These are phyloP conservation scores for Trichoderma sp. DNA, from an alignment of 2,329 filamentous ascomycete species.

Conservation along the genomic window DNA sequence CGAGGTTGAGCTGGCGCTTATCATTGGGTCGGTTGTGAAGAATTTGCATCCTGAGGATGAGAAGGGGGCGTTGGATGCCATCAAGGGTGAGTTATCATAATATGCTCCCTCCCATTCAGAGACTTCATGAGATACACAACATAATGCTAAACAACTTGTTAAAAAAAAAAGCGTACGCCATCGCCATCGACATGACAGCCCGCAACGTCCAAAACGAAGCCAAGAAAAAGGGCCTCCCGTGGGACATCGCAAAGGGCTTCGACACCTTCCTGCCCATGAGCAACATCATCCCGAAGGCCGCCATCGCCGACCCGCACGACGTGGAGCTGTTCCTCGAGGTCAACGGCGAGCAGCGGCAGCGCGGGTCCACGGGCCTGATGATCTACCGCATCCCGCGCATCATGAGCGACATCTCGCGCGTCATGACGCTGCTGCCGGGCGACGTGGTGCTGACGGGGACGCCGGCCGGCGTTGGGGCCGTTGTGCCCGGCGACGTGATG, in stretches of 20 bases:
- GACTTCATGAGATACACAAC: no score
- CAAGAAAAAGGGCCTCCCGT: conserved; percentile 91
- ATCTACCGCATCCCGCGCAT: conserved; percentile 86
- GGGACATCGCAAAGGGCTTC: conserved; percentile 95
- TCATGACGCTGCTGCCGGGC: conserved; percentile 89
- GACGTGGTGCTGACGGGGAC: conserved; percentile 97
- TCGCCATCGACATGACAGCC: conserved; percentile 96
- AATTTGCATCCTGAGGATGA: conserved; percentile 74
- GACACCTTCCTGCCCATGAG: conserved; percentile 94
- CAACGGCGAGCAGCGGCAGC: conserved; percentile 74
- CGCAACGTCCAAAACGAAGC: conserved; percentile 94
- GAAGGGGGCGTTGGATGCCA: conserved; percentile 73
- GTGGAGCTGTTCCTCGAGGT: conserved; percentile 83
- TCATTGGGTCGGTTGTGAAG: conserved; percentile 77
- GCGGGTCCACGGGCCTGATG: conserved; percentile 90
- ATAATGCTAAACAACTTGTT: not conserved
- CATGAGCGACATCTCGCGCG: conserved; percentile 85
- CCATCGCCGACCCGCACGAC: conserved; percentile 83
- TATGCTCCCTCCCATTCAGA: not conserved
- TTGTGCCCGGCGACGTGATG: conserved; percentile 83
- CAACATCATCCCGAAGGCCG: conserved; percentile 72
- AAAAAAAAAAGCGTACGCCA: conserved; percentile 67
- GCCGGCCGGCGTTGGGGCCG: conserved; percentile 88
- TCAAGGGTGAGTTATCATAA: conserved; percentile 59
- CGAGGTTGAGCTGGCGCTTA: conserved; percentile 87